Conservation (phyloP, 495 filamentous ascomycete genomes). For the Xylaria sp. region DNA sequence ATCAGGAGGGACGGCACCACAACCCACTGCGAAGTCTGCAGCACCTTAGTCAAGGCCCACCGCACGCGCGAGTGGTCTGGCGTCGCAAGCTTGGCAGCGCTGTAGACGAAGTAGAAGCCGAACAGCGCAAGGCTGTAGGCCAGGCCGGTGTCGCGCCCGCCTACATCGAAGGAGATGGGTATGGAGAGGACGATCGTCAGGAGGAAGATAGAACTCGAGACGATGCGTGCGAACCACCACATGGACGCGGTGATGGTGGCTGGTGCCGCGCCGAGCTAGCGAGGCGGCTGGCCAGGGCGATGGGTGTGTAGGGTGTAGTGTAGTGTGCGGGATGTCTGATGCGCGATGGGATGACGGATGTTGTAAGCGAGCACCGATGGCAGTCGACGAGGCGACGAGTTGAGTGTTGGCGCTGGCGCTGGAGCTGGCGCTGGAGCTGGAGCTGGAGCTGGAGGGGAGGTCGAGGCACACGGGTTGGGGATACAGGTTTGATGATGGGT, state of each 20-base stretch:
- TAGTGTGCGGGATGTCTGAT: neutral
- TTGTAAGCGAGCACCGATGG: neutral
- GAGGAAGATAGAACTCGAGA: slow-evolving; percentile 81
- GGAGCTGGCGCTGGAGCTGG: too few relatives aligned
- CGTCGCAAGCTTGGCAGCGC: slow-evolving; percentile 77
- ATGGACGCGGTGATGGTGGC: slow-evolving; percentile 52
- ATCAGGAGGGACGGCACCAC: slow-evolving; percentile 83
- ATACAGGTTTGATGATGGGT: neutral
- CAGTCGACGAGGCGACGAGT: slow-evolving; percentile 4
- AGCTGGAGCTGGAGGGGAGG: neutral
- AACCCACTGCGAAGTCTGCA: slow-evolving; percentile 82
- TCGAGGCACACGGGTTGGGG: slow-evolving; percentile 12
- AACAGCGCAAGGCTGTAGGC: slow-evolving; percentile 89
- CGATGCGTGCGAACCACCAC: slow-evolving; percentile 75
- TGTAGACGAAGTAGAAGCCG: slow-evolving; percentile 88
- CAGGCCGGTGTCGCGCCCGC: slow-evolving; percentile 90
- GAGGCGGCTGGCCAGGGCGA: slow-evolving; percentile 43
- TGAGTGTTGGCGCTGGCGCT: neutral
- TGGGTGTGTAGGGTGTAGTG: slow-evolving; percentile 10
- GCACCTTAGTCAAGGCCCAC: slow-evolving; percentile 66
- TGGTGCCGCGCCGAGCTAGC: slow-evolving; percentile 44
- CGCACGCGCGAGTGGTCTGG: slow-evolving; percentile 80
- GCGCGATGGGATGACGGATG: neutral
- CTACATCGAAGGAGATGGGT: slow-evolving; percentile 96
- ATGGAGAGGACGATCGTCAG: slow-evolving; percentile 89